Percentiles rank a stretch among this genome's conserved stretches.
These are phyloP conservation scores for Sporothrix brunneoviolacea DNA, from an alignment of 2,329 filamentous ascomycete species.

Conservation along the genomic window DNA sequence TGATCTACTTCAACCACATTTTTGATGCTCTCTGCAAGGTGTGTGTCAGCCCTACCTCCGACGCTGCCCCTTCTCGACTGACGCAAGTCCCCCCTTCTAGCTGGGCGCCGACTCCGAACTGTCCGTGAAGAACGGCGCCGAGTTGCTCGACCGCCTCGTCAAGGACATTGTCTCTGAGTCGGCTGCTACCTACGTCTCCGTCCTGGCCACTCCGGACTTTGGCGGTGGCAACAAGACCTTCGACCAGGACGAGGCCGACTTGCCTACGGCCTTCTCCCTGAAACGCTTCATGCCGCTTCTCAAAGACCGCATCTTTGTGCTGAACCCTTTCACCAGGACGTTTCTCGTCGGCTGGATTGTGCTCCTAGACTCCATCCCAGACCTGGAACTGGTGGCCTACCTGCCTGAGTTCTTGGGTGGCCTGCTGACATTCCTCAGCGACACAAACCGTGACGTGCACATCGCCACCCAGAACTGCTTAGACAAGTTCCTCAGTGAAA, in stretches of 20 bases:
- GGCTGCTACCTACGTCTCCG: conserved; percentile 87
- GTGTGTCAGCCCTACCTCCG: not conserved
- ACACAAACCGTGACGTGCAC: conserved; percentile 89
- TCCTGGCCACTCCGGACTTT: conserved; percentile 56
- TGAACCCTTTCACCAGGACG: conserved; percentile 89
- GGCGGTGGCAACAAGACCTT: conserved; percentile 37
- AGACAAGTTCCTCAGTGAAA: conserved; percentile 86
- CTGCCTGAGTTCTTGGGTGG: conserved; percentile 87
- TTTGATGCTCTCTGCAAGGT: conserved; percentile 97
- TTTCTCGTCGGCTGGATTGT: conserved; percentile 97
- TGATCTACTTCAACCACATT: conserved; percentile 96
- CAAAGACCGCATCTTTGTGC: conserved; percentile 87
- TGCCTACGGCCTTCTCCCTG: conserved; percentile 86
- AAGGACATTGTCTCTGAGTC: conserved; percentile 97
- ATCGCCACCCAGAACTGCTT: conserved; percentile 83
- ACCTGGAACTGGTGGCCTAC: conserved; percentile 88
- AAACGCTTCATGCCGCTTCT: conserved; percentile 85
- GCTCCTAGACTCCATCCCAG: conserved; percentile 89
- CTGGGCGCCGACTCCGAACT: conserved; percentile 92
- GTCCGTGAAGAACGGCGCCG: conserved; percentile 96
- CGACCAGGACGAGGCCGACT: conserved; percentile 36
- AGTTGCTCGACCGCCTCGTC: conserved; percentile 86
- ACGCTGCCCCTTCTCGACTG: not conserved
- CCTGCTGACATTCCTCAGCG: conserved; percentile 84
- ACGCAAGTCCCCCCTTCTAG: conserved; percentile 26